Base-by-base conservation (phyloP, 176 grass and related monocot genomes). In the Bolboschoenus planiculmis region DNA sequence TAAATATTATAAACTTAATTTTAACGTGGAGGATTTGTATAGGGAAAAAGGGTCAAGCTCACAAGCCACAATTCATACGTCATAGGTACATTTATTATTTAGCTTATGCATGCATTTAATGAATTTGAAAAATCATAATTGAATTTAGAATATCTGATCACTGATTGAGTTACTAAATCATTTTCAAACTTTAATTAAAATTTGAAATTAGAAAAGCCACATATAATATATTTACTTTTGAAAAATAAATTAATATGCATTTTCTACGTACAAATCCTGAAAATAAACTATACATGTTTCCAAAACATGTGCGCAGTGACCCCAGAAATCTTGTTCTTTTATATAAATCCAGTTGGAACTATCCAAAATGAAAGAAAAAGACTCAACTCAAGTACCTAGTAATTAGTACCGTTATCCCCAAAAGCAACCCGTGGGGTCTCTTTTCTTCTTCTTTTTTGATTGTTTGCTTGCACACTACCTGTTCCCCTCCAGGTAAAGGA, bases 391-490 rank as follows among this genome's bases (percentile, higher is more conserved):
- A 16, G 23, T 23, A 37, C 11, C n/a, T 21, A 81, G 34, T 26
- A 60, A 79, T 8, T 13, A 29, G 11, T 81, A 61, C 79, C 36
- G 58, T 82, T 42, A 29, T 46, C 7, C 57, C 44, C 4, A 30
- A 61, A 82, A 82, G 59, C 72, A 51, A 76, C 44, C 26, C 2
- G 26, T 76, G 72, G 56, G 39, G 79, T 42, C 56, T 29, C 79
- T 40, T 10, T 39, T n/a, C n/a, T 62, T 79, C 15, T 64, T 64
- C 11, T 61, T 23, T 48, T 30, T 64, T 27, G 56, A 26, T 44
- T 79, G 29, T 73, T 92, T 83, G 91, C 91, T 88, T 93, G 83
- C 83, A 90, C 91, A 93, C 91, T 76, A 86, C 33, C 84, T 3
- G n/a, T 34, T 84, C 61, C 59, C 44, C 18, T 47, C 13, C 23